phyloP scores from a whole-genome alignment of 164 flowering plant genomes.

The Chloranthus sessilifolius region DNA sequence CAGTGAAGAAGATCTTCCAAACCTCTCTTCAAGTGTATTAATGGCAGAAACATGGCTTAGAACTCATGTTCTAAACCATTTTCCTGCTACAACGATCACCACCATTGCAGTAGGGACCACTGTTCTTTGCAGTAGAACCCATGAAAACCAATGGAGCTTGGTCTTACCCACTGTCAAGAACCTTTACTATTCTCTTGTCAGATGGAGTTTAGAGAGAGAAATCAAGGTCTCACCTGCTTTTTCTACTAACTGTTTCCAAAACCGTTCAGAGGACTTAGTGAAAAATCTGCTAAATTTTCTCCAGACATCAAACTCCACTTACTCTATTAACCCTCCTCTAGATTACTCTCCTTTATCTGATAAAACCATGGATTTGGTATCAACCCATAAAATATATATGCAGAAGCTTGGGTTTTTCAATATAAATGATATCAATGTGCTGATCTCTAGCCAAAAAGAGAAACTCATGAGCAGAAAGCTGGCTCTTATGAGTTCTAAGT shows the following conservation, averaged over 20 bases:
- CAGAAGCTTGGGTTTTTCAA: slow-evolving; percentile 40
- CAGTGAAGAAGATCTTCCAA: slow-evolving; percentile 28
- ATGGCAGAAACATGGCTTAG: slow-evolving; percentile 73
- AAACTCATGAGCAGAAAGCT: slow-evolving; percentile 47
- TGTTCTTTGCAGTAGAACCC: slow-evolving; percentile 35
- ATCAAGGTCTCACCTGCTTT: slow-evolving; percentile 59
- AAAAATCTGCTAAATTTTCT: slow-evolving; percentile 51
- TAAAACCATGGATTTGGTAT: slow-evolving; percentile 19
- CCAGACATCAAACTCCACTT: slow-evolving; percentile 41
- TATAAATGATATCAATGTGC: slow-evolving; percentile 20
- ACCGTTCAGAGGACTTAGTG: slow-evolving; percentile 16
- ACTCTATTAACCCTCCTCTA: slow-evolving; percentile 33
- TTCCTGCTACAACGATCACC: slow-evolving; percentile 52
- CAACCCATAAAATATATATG: slow-evolving; percentile 31
- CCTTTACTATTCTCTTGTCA: slow-evolving; percentile 49
- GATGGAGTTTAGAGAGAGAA: slow-evolving; percentile 71
- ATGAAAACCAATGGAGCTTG: slow-evolving; percentile 30
- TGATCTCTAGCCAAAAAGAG: slow-evolving; percentile 12
- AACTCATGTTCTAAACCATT: slow-evolving; percentile 45
- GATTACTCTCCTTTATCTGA: slow-evolving; percentile 18
- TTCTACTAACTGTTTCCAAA: slow-evolving; percentile 33
- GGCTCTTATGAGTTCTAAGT: slow-evolving; percentile 23
- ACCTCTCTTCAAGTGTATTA: slow-evolving; percentile 52
- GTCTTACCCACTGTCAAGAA: slow-evolving; percentile 54
- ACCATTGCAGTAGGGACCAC: slow-evolving; percentile 55